phyloP scores from a whole-genome alignment of 139 green algal species.

The Volvox reticuliferus region DNA sequence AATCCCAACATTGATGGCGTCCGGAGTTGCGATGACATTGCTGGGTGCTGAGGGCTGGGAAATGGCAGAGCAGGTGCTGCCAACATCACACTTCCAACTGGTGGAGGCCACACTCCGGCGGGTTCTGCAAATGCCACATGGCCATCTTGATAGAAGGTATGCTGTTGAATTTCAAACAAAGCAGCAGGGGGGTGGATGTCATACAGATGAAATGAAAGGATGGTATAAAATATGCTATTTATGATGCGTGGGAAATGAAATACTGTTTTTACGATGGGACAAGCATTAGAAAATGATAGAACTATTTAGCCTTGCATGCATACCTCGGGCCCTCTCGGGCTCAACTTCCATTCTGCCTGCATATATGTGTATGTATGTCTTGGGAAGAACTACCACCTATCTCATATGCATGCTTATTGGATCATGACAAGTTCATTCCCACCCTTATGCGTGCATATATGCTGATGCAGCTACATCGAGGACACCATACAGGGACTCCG shows the following conservation, averaged over 20 bases:
- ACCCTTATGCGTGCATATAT: too few species aligned
- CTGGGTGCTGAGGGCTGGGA: constrained; percentile 36
- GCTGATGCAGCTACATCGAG: not conserved
- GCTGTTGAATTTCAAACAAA: not conserved
- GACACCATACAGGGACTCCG: not conserved
- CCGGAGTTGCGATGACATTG: constrained; percentile 1
- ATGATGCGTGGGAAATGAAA: not conserved
- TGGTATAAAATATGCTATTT: not conserved
- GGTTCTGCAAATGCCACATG: not conserved
- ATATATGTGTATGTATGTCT: not conserved
- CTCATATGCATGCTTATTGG: not conserved
- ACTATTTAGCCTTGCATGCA: not conserved
- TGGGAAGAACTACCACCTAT: not conserved
- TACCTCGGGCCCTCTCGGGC: not conserved
- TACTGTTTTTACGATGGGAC: too few species aligned
- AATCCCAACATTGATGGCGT: not conserved
- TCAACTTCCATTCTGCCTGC: not conserved
- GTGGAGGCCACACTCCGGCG: not conserved
- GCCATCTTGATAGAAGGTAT: not conserved
- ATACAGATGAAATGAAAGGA: not conserved
- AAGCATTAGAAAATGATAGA: not conserved
- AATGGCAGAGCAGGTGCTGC: constrained; percentile 43
- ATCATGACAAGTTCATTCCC: not conserved
- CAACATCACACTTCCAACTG: not conserved
- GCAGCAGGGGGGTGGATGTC: not conserved